Percentiles rank a stretch among this genome's conserved stretches.
phyloP scores from a whole-genome alignment of 2,329 filamentous ascomycete genomes.

The Cladosporium phlei region DNA sequence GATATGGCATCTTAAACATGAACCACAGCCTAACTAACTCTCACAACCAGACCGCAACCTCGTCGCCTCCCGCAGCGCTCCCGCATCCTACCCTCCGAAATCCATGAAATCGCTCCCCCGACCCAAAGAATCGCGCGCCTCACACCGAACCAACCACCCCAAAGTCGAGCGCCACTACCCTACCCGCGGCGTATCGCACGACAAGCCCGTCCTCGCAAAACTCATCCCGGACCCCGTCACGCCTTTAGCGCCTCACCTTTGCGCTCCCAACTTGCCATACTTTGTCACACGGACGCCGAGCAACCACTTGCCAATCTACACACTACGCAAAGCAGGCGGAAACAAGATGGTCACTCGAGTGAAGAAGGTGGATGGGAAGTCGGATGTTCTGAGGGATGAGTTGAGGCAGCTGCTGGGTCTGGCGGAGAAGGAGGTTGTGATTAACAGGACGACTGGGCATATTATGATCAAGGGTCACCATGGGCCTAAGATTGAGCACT shows the following conservation, averaged over 20 bases:
- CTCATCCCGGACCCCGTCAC: conserved; percentile 26
- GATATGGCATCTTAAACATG: neutral
- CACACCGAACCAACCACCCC: conserved; percentile 31
- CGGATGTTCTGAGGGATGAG: conserved; percentile 58
- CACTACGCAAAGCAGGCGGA: conserved; percentile 66
- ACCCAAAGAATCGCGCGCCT: conserved; percentile 33
- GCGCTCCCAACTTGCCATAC: conserved; percentile 55
- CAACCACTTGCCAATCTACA: conserved; percentile 72
- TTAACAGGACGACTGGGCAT: conserved; percentile 64
- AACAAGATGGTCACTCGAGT: conserved; percentile 70
- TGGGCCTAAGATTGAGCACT: conserved; percentile 31
- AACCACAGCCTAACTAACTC: conserved; percentile 1
- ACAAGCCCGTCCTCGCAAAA: conserved; percentile 16
- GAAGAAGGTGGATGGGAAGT: conserved; percentile 74
- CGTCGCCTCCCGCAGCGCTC: conserved; percentile 29
- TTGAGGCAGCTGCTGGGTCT: conserved; percentile 52
- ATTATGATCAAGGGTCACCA: conserved; percentile 59
- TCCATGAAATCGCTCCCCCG: conserved; percentile 31
- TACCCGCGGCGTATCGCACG: conserved; percentile 26
- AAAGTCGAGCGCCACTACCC: conserved; percentile 31
- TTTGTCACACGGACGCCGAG: conserved; percentile 66
- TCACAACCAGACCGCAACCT: conserved; percentile 31
- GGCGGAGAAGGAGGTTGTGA: conserved; percentile 46
- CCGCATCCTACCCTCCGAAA: conserved; percentile 29
- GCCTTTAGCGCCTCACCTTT: conserved; percentile 25